Percentiles rank a stretch among this genome's conserved stretches.
These are phyloP conservation scores for Castanea sativa DNA, from an alignment of 306 rosid species.

Conservation along the genomic window DNA sequence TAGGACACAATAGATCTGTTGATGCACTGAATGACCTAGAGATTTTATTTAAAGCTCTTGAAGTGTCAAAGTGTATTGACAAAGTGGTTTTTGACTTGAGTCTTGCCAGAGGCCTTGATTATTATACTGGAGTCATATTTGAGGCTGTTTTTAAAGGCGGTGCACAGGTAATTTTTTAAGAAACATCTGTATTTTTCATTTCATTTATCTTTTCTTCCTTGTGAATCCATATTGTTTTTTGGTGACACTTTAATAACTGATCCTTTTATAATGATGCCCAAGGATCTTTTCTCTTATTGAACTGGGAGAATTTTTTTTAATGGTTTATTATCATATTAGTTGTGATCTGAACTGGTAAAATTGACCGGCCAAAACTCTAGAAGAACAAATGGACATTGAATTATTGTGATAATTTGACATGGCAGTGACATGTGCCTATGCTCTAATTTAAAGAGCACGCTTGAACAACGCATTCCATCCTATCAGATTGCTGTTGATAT, in stretches of 20 bases:
- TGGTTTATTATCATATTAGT: neutral
- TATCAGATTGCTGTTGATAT: neutral
- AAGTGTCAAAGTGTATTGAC: slow-evolving; percentile 60
- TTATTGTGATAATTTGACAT: neutral
- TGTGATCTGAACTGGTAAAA: neutral
- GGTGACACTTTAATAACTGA: no score
- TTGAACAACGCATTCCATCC: neutral
- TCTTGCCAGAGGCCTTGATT: slow-evolving; percentile 97
- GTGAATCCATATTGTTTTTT: neutral
- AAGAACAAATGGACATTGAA: neutral
- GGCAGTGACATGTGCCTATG: neutral
- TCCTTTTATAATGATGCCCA: neutral
- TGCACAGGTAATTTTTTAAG: slow-evolving; percentile 58
- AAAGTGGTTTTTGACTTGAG: slow-evolving; percentile 91
- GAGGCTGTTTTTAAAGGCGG: slow-evolving; percentile 94
- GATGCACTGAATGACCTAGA: slow-evolving; percentile 82
- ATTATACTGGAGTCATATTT: slow-evolving; percentile 88
- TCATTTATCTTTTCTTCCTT: neutral
- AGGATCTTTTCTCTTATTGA: neutral
- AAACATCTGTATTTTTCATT: neutral
- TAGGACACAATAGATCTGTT: slow-evolving; percentile 46
- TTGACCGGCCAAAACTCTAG: neutral
- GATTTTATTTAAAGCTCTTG: slow-evolving; percentile 75
- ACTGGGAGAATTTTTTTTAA: neutral
- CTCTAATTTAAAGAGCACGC: neutral